These are phyloP conservation scores for Balakata baccata DNA, from an alignment of 345 rosid species.

Conservation along the genomic window DNA sequence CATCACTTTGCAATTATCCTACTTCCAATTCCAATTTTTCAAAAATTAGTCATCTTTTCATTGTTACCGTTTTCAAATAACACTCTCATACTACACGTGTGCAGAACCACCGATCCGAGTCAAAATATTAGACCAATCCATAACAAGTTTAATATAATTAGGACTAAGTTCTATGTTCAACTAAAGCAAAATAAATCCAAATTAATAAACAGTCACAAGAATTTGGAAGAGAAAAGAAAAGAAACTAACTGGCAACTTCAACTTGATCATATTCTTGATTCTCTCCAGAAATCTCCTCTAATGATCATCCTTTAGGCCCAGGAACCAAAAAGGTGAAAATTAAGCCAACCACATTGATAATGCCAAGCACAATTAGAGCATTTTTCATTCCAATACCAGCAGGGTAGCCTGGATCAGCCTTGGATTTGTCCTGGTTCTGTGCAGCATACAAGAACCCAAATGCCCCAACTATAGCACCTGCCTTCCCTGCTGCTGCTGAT, in stretches of 20 bases:
- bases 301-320: conserved; percentile 6
- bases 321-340: conserved; percentile 32
- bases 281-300: conserved; percentile 15
- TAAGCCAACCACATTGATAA: conserved; percentile 32
- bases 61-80: too few relatives aligned
- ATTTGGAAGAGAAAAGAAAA: neutral
- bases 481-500: conserved; percentile 22
- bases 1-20: too few relatives aligned
- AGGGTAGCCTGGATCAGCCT: conserved; percentile 19
- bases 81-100: too few relatives aligned
- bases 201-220: too few relatives aligned
- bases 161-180: too few relatives aligned
- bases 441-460: conserved; percentile 36
- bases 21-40: too few relatives aligned
- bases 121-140: too few relatives aligned
- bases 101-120: too few relatives aligned
- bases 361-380: conserved; percentile 15
- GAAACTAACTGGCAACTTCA: neutral
- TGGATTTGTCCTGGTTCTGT: conserved; percentile 19
- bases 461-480: conserved; percentile 14
- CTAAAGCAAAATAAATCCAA: too few relatives aligned
- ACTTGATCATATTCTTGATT: neutral
- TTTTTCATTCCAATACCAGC: conserved; percentile 25
- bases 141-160: too few relatives aligned
- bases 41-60: too few relatives aligned